Conservation (phyloP, 257 asterid species). For the Solanum sitiens region DNA sequence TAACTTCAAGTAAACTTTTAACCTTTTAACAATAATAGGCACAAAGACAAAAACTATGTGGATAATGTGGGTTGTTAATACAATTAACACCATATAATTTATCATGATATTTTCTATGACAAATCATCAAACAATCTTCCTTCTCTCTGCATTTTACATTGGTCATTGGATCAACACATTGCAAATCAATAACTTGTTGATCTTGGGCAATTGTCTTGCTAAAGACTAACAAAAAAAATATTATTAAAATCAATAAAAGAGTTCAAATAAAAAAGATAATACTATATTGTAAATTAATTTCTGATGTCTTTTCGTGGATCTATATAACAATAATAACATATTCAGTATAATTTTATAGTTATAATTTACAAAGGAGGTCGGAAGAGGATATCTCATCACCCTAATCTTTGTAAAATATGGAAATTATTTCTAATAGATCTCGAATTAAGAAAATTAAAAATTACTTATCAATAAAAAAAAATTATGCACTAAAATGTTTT, state of each 20-base stretch:
- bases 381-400: rapidly evolving
- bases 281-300: background rate
- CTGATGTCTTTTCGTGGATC: rapidly evolving
- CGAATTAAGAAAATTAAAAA: background rate
- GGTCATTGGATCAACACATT: background rate
- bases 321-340: background rate
- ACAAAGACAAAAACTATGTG: background rate
- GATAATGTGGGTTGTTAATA: background rate
- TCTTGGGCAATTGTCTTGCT: background rate
- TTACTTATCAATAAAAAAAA: background rate
- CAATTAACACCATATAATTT: background rate
- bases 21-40: background rate
- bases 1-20: background rate
- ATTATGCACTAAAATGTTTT: background rate
- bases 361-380: background rate
- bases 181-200: background rate
- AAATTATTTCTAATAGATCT: background rate
- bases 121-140: background rate
- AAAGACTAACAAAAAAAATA: background rate
- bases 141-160: background rate
- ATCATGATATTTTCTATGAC: background rate
- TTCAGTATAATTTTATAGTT: background rate
- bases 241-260: background rate
- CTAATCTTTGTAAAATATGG: background rate
- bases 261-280: background rate